Evolutionary conservation across 495 filamentous ascomycete species (phyloP).

Genomic region (Bacidia gigantensis): DNA sequence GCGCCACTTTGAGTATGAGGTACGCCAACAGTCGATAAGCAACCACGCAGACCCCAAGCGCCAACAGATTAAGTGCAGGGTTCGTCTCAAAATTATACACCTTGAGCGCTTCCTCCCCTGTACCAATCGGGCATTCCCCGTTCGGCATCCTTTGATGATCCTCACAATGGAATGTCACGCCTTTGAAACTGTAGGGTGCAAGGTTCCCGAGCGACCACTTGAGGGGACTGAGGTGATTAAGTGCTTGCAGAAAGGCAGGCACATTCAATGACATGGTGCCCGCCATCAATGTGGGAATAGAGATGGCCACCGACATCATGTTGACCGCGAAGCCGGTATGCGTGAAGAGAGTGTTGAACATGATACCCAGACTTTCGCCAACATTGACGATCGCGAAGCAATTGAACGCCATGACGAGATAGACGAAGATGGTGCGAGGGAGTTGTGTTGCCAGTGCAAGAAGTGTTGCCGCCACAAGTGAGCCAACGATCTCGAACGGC

Average conservation of each 20-base stretch:
- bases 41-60: slow-evolving; percentile 43
- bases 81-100: slow-evolving; percentile 49
- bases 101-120: slow-evolving; percentile 46
- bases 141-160: slow-evolving; percentile 37
- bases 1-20: slow-evolving; percentile 38
- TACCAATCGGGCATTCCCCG: slow-evolving; percentile 46
- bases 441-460: slow-evolving; percentile 47
- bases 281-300: slow-evolving; percentile 50
- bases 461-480: slow-evolving; percentile 49
- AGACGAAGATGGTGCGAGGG: slow-evolving; percentile 42
- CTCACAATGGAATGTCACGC: slow-evolving; percentile 43
- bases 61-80: slow-evolving; percentile 42
- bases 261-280: slow-evolving; percentile 56
- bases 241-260: slow-evolving; percentile 46
- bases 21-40: slow-evolving; percentile 54
- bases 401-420: slow-evolving; percentile 52
- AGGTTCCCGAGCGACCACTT: slow-evolving; percentile 53
- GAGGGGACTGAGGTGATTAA: slow-evolving; percentile 57
- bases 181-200: slow-evolving; percentile 42
- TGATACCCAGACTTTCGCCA: slow-evolving; percentile 63
- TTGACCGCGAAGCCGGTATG: slow-evolving; percentile 67
- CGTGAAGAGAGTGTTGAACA: slow-evolving; percentile 61
- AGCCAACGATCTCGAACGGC: slow-evolving; percentile 51
- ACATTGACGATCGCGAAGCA: slow-evolving; percentile 58
- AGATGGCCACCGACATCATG: slow-evolving; percentile 47